Conservation (phyloP, 306 rosid genomes). For the Vicia faba region DNA sequence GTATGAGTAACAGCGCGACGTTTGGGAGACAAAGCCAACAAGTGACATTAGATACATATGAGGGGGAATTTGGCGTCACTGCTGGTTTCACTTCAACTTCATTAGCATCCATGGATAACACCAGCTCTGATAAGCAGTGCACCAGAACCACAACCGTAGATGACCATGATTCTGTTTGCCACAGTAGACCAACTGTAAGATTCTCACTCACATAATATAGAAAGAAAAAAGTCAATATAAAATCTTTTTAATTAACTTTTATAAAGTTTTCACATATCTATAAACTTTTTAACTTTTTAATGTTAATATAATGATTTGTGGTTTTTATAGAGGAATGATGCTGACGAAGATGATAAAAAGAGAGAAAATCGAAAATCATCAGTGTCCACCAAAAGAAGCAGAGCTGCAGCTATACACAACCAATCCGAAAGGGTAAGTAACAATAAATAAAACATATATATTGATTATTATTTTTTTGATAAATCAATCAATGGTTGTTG, state of each 20-base stretch:
- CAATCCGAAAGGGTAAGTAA: conserved; percentile 84
- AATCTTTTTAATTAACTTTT: not conserved
- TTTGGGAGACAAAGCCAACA: conserved; percentile 59
- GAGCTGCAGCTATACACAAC: conserved; percentile 90
- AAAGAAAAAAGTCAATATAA: not conserved
- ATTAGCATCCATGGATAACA: conserved; percentile 61
- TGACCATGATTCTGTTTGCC: conserved; percentile 83
- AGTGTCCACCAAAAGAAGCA: conserved; percentile 64
- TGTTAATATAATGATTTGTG: not conserved
- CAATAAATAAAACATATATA: no score
- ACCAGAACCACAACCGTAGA: conserved; percentile 52
- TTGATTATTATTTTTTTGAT: no score
- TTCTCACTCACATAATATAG: not conserved
- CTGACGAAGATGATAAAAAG: conserved; percentile 49
- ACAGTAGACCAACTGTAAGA: conserved; percentile 65
- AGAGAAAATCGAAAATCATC: conserved; percentile 61
- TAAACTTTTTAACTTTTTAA: no score
- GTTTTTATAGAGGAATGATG: conserved; percentile 46
- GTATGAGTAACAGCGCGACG: conserved; percentile 57
- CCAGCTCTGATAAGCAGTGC: conserved; percentile 52
- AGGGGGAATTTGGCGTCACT: conserved; percentile 47
- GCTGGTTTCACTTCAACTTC: conserved; percentile 60
- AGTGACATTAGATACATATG: conserved; percentile 51
- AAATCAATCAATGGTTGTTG: conserved; percentile 22
- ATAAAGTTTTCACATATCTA: not conserved